Evolutionary conservation across 805 yeast genomes (phyloP).

Genomic region (Torulaspora microellipsoides): DNA sequence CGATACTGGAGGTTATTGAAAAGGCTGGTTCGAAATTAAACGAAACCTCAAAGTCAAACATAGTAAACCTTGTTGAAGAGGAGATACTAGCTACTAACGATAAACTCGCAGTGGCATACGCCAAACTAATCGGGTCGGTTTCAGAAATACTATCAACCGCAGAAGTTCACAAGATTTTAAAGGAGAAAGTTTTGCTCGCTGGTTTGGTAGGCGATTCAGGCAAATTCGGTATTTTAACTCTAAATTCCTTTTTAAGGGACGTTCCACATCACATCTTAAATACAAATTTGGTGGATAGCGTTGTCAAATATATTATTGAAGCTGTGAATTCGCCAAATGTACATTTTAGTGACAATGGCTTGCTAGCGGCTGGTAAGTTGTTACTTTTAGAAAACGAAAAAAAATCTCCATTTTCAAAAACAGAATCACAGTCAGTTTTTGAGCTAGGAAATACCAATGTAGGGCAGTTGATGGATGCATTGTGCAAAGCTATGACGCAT

Average conservation of each 20-base stretch:
- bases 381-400: constrained; percentile 49
- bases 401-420: constrained; percentile 34
- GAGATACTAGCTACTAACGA: constrained; percentile 55
- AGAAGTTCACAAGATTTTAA: constrained; percentile 59
- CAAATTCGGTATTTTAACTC: constrained; percentile 62
- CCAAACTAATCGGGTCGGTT: constrained; percentile 71
- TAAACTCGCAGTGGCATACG: constrained; percentile 68
- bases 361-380: constrained; percentile 77
- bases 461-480: constrained; percentile 42
- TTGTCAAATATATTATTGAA: constrained; percentile 45
- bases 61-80: constrained; percentile 69
- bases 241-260: constrained; percentile 76
- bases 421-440: constrained; percentile 33
- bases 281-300: constrained; percentile 46
- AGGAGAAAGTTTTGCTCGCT: constrained; percentile 51
- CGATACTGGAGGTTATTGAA: constrained; percentile 72
- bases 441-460: constrained; percentile 42
- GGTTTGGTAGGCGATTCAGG: constrained; percentile 41
- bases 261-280: constrained; percentile 62
- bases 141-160: constrained; percentile 60
- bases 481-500: constrained; percentile 45
- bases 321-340: constrained; percentile 41
- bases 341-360: constrained; percentile 68
- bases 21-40: constrained; percentile 76
- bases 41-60: constrained; percentile 62